Base-by-base conservation (phyloP, 2,329 filamentous ascomycete species). In the Phialophora macrospora region DNA sequence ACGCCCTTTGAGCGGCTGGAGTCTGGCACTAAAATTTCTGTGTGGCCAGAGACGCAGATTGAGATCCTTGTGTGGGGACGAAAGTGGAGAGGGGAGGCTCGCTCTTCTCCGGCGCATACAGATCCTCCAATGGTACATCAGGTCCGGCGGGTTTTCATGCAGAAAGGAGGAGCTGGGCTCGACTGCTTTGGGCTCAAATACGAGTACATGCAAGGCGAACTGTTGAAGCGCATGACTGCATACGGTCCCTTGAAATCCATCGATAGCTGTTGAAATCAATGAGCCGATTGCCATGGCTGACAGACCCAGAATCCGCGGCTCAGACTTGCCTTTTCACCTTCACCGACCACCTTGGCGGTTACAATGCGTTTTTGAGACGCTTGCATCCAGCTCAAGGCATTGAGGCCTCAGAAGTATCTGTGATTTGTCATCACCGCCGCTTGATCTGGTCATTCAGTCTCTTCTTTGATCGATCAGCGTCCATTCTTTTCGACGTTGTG, bases 381-480 rank as follows among this genome's bases (percentile, higher is more conserved):
- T 74, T 72, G 65, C 70, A 72, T 72, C 70, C 73, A 73, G 71
- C 62, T 72, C 67, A 73, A 68, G 71, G 65, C 62, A 67, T 70
- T 77, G 77, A 71, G 78, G 17, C 81, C 84, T 91, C 87, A 83
- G 88, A 88, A 91, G 88, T 91, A 91, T 91, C 88, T 90, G 88
- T 79, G 73, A 59, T 41, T 62, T 69, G 68, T 72, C 71, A 72
- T 72, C 71, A 72, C 64, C 24, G 71, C 71, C 66, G 62, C 57
- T 49, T 26, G 9, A 38, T 54, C 26, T 51, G 24, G 8, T 38
- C 34, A 11, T 20, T 14, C 17, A 2, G 7, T 4, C 28, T 14
- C 28, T 12, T 32, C 8, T 4, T 17, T n/a, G 28, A 57, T 44
- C 28, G n/a, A 26, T n/a, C 17, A 24, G 17, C 8, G 14, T 14